Evolutionary conservation across 139 green algal species (phyloP), one percentile per base, ranked within the genome.

Genomic region (Chlamydomonas eustigma): DNA sequence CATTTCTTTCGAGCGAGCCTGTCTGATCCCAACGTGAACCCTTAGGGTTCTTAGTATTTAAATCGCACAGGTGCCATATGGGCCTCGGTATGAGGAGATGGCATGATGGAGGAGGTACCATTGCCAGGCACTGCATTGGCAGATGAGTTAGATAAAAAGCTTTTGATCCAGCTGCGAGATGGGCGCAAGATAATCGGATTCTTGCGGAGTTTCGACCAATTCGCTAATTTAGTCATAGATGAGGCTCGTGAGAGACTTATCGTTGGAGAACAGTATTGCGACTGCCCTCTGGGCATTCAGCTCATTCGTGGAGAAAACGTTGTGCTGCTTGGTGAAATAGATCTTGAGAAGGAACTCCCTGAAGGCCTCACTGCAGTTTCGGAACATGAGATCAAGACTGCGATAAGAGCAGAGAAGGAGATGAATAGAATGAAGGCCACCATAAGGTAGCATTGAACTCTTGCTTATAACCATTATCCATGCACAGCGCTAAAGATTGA

Each of bases 291-390:
- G 4, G 92, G 92, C 4, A 76, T 94, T 1, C 91, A 97, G 72
- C 77, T 94, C 36, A 71, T 93, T 3, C 78, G 90, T 0, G 76
- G 92, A 1, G 92, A 97, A 73, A 97, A 97, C 75, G 84, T 97
- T 22, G 92, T 97, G 37, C 80, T 97, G 35, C 85, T 97, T 80
- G 92, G 92, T 2, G 78, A 88, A 71, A 71, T 96, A 5, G 91
- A 93, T 32, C 81, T 86, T 63, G 85, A 81, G 8, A 76, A 74
- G 71, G 81, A 91, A 44, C 78, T 87, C 33, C 90, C 90, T 1
- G 65, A 81, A 31, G 83, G 88, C 2, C 67, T 96, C 12, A 81
- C 70, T 8, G 37, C 66, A 4, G 91, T 95, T 0, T 75, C 75
- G 0, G 76, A 87, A n/a, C 63, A 39, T 0, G 89, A 90, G 35